Evolutionary conservation across 192 early-diverging fungal species (phyloP), one percentile per base, ranked within the genome.

Genomic region (Funneliformis geosporum): DNA sequence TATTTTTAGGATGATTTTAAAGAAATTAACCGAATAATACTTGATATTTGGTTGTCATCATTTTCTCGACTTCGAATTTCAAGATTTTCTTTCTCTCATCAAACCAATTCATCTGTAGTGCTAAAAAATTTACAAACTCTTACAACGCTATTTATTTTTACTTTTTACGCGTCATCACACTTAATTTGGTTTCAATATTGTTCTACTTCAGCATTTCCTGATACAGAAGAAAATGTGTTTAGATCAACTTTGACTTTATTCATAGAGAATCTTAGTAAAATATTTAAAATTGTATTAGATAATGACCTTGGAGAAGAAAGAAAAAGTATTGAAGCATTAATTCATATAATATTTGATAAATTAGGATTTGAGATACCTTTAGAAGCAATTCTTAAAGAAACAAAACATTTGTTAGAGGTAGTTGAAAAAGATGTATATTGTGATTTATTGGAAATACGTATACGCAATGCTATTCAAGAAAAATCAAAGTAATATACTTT

Each of bases 301-400:
- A 39, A 69, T 69, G 64, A 33, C 5, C 50, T 55, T 55, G 16
- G 50, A 21, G 50, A 21, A 21, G 64, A 38, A 66, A 69, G 21
- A 7, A 42, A 21, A n/a, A 21, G 21, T 43, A 69, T 40, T 69
- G 67, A 69, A 69, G 9, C 5, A 43, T 40, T 69, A 4, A 69
- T 69, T 69, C 21, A 33, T 4, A 43, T 69, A 21, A 69, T 69
- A 40, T 43, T 69, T 9, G 67, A 69, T 69, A 69, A 69, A 69
- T 39, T 69, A 9, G 67, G 67, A 69, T 69, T 69, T 69, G 67
- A 69, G 21, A 14, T 69, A n/a, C 67, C 67, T 18, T 69, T 69
- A 21, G 67, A 69, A 14, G 21, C n/a, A 12, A 40, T 69, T 33
- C 40, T 43, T 39, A 33, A 21, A 69, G 67, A 69, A 40, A 4